Conservation (phyloP, 2,329 filamentous ascomycete genomes). For the Meredithiella fracta region DNA sequence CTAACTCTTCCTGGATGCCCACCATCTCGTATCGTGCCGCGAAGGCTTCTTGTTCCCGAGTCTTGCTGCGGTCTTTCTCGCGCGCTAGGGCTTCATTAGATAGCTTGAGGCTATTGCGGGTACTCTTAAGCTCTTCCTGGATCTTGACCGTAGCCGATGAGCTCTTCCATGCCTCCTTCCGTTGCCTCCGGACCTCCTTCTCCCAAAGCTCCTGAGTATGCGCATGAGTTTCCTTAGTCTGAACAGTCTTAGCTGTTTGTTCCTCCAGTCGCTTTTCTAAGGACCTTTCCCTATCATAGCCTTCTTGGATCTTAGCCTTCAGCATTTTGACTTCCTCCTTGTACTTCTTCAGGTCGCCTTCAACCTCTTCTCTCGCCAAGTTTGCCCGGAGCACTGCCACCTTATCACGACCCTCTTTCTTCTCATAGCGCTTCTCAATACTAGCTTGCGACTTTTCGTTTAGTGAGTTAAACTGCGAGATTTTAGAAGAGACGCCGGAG, state of each 20-base stretch:
- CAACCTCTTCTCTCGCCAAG: conserved; percentile 54
- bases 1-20: conserved; percentile 48
- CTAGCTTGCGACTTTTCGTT: conserved; percentile 39
- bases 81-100: conserved; percentile 43
- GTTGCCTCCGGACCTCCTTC: conserved; percentile 52
- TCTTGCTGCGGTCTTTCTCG: conserved; percentile 44
- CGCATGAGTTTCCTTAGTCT: conserved; percentile 51
- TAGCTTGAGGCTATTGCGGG: conserved; percentile 36
- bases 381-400: conserved; percentile 46
- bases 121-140: conserved; percentile 56
- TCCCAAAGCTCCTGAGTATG: conserved; percentile 54
- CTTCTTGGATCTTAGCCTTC: conserved; percentile 45
- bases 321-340: conserved; percentile 43
- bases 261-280: conserved; percentile 51
- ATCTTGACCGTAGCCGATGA: conserved; percentile 52
- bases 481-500: conserved; percentile 48
- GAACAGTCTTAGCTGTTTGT: conserved; percentile 49
- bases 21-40: conserved; percentile 49
- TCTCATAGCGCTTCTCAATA: conserved; percentile 31
- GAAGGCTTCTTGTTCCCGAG: conserved; percentile 54
- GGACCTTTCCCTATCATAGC: conserved; percentile 46
- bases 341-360: conserved; percentile 47
- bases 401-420: not conserved
- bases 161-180: conserved; percentile 62
- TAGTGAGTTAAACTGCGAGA: conserved; percentile 57